These are phyloP conservation scores for Capsicum chinense DNA, from an alignment of 257 asterid species.

Conservation along the genomic window DNA sequence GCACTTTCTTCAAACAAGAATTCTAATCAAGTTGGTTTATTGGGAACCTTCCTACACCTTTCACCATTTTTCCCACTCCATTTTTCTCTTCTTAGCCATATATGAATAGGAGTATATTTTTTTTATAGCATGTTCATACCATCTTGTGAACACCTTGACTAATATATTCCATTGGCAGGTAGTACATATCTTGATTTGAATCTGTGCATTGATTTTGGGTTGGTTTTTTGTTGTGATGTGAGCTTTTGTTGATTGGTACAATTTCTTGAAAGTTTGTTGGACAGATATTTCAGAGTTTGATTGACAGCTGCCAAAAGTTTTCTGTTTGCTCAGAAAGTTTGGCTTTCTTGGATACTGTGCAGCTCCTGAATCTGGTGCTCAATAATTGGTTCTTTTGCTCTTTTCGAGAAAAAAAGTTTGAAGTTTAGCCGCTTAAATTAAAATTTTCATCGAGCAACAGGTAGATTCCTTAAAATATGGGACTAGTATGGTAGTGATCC, in stretches of 20 bases:
- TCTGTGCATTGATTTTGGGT: neutral
- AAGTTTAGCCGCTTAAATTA: neutral
- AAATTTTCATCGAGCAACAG: neutral
- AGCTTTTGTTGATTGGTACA: constrained; percentile 1
- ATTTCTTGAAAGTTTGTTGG: neutral
- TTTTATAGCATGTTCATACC: too few relatives aligned
- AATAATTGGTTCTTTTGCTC: neutral
- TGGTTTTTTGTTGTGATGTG: neutral
- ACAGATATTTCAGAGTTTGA: neutral
- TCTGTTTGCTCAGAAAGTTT: neutral
- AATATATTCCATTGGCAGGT: too few relatives aligned
- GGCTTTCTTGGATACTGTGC: neutral
- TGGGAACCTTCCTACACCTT: neutral
- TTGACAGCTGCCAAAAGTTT: neutral
- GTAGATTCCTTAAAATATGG: neutral
- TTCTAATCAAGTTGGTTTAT: neutral
- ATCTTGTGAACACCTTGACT: too few relatives aligned
- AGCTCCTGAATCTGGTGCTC: constrained; percentile 7
- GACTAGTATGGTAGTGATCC: neutral
- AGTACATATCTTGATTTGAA: neutral
- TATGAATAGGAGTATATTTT: too few relatives aligned
- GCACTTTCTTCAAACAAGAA: neutral
- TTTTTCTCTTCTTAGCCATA: neutral
- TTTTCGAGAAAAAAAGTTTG: neutral
- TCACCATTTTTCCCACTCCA: neutral